Evolutionary conservation across 257 asterid species (phyloP).

Genomic region (Buddleja alternifolia): DNA sequence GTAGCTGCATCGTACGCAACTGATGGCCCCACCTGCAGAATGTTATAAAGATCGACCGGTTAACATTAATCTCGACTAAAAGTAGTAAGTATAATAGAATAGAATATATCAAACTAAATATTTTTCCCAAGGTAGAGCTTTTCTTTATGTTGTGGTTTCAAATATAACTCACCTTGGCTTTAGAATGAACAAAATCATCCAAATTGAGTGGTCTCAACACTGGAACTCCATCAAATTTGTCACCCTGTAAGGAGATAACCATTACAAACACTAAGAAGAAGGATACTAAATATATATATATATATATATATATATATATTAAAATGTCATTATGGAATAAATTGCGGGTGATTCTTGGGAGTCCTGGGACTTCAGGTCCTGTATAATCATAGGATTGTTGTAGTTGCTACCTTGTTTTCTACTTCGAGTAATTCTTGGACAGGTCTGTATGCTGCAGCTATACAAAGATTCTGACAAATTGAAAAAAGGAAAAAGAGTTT

Average conservation of each 20-base stretch:
- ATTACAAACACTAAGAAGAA: neutral
- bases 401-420: conserved; percentile 45
- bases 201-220: conserved; percentile 49
- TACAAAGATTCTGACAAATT: conserved; percentile 59
- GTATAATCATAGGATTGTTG: neutral
- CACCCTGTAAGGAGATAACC: conserved; percentile 39
- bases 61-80: no score
- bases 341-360: no score
- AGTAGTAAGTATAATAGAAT: no score
- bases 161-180: conserved; percentile 59
- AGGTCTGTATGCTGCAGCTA: conserved; percentile 76
- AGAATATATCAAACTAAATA: no score
- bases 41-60: no score
- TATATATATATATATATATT: no score
- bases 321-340: neutral
- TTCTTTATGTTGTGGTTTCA: neutral
- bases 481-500: conserved; percentile 6
- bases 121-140: no score
- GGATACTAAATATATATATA: neutral
- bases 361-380: no score
- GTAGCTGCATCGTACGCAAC: conserved; percentile 96
- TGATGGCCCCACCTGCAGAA: conserved; percentile 68
- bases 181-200: conserved; percentile 63
- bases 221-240: conserved; percentile 34
- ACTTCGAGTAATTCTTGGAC: conserved; percentile 59